Conservation (phyloP, 2,329 filamentous ascomycete species). For the Colletotrichum sp. region DNA sequence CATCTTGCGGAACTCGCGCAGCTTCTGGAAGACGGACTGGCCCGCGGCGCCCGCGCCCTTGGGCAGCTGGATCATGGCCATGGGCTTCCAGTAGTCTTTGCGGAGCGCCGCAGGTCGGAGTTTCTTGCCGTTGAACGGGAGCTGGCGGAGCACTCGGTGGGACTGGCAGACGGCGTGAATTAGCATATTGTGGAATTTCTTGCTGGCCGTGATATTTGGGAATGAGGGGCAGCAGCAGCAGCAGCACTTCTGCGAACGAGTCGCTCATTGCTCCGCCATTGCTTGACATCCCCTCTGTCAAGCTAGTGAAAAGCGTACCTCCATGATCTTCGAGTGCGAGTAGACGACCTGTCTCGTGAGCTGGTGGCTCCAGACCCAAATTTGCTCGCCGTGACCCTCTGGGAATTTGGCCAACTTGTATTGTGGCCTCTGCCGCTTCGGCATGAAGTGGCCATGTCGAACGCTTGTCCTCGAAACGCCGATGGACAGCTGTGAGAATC, state of each 20-base stretch:
- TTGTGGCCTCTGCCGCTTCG: conserved; percentile 23
- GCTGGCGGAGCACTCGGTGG: conserved; percentile 56
- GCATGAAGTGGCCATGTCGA: conserved; percentile 39
- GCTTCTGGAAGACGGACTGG: conserved; percentile 64
- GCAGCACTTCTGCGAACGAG: background rate
- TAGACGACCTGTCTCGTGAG: conserved; percentile 57
- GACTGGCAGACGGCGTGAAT: conserved; percentile 32
- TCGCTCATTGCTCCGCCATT: background rate
- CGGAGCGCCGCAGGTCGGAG: conserved; percentile 66
- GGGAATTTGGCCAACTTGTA: conserved; percentile 28
- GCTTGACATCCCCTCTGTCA: background rate
- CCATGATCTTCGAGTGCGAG: conserved; percentile 49
- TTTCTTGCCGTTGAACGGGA: conserved; percentile 73
- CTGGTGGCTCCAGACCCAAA: conserved; percentile 61
- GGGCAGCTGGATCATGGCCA: conserved; percentile 66
- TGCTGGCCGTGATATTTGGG: background rate
- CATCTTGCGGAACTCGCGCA: conserved; percentile 67
- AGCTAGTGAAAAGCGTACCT: conserved; percentile 40
- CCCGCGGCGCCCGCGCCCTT: conserved; percentile 57
- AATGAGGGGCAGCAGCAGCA: background rate
- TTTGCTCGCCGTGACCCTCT: conserved; percentile 59
- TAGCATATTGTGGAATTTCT: background rate
- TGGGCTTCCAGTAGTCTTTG: conserved; percentile 70
- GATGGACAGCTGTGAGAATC: conserved; percentile 46
- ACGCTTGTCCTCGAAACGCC: conserved; percentile 45